A percentile compares a stretch with the other conserved stretches of the same genome.
Evolutionary conservation across 2,329 filamentous ascomycete species (phyloP).

Genomic region (Pseudogymnoascus sp.): DNA sequence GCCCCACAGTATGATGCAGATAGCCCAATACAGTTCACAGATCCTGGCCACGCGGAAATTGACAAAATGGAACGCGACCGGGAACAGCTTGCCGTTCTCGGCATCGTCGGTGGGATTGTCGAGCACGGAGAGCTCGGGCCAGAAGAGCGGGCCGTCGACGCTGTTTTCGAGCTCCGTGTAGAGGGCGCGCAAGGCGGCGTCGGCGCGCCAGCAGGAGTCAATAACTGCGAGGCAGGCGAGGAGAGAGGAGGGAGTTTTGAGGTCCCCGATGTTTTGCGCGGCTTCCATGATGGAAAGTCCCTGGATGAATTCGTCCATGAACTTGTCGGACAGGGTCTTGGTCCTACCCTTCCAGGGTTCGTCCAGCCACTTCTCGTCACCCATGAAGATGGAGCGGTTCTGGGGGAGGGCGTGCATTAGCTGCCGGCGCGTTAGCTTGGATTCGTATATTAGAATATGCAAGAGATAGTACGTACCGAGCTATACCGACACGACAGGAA

Average conservation of each 20-base stretch:
- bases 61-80: slow-evolving; percentile 26
- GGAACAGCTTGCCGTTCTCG: slow-evolving; percentile 21
- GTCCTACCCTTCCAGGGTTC: slow-evolving; percentile 24
- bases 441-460: neutral
- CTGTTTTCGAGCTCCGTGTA: slow-evolving; percentile 22
- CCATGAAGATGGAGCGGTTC: slow-evolving; percentile 23
- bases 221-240: slow-evolving; percentile 18
- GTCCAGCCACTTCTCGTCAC: slow-evolving; percentile 26
- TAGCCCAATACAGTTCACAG: slow-evolving; percentile 29
- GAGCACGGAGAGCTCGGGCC: slow-evolving; percentile 22
- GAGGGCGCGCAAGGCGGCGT: slow-evolving; percentile 22
- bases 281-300: slow-evolving; percentile 23
- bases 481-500: slow-evolving; percentile 27
- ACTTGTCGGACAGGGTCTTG: slow-evolving; percentile 24
- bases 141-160: slow-evolving; percentile 25
- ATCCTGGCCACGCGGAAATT: slow-evolving; percentile 24
- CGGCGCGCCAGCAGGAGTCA: slow-evolving; percentile 25
- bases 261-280: slow-evolving; percentile 14
- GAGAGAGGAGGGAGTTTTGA: slow-evolving; percentile 16
- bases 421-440: slow-evolving; percentile 16
- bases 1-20: slow-evolving; percentile 28
- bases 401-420: slow-evolving; percentile 25
- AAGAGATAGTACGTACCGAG: slow-evolving; percentile 16
- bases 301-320: slow-evolving; percentile 27
- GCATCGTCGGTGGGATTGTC: slow-evolving; percentile 9